A percentile compares a stretch with the other conserved stretches of the same genome.
Evolutionary conservation across 768 basidiomycete species (phyloP).

Genomic region (Suillus sp.): DNA sequence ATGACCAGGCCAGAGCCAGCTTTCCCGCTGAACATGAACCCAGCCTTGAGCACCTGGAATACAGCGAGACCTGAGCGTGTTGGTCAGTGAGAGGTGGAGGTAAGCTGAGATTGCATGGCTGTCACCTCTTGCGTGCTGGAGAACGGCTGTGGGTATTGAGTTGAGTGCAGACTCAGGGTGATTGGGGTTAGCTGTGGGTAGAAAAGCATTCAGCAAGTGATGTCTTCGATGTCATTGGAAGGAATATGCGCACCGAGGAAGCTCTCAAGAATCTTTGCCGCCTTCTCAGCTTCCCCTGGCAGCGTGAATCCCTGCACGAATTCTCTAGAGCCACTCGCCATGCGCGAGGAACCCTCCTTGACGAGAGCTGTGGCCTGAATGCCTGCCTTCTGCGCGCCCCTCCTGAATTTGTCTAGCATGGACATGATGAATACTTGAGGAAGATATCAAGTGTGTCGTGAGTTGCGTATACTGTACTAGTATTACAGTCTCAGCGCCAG

Average conservation of each 20-base stretch:
- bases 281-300: slow-evolving; percentile 92
- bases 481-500: neutral
- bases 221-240: neutral
- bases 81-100: slow-evolving; percentile 1
- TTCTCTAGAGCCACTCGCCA: slow-evolving; percentile 74
- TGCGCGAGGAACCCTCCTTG: slow-evolving; percentile 63
- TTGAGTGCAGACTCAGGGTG: slow-evolving; percentile 91
- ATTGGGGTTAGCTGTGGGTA: slow-evolving; percentile 73
- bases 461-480: neutral
- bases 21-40: slow-evolving; percentile 94
- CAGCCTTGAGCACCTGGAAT: slow-evolving; percentile 92
- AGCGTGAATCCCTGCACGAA: slow-evolving; percentile 86
- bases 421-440: slow-evolving; percentile 37
- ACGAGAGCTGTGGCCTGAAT: slow-evolving; percentile 78
- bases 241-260: slow-evolving; percentile 71
- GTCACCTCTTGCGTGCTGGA: slow-evolving; percentile 85
- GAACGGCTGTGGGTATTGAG: slow-evolving; percentile 88
- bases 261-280: slow-evolving; percentile 85
- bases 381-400: slow-evolving; percentile 80
- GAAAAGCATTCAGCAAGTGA: slow-evolving; percentile 9
- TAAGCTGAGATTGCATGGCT: slow-evolving; percentile 1
- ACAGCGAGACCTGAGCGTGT: slow-evolving; percentile 75
- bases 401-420: slow-evolving; percentile 80
- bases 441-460: slow-evolving; percentile 1
- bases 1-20: slow-evolving; percentile 93